phyloP scores from a whole-genome alignment of 1,139 yeast genomes.

The Eremothecium coryli region DNA sequence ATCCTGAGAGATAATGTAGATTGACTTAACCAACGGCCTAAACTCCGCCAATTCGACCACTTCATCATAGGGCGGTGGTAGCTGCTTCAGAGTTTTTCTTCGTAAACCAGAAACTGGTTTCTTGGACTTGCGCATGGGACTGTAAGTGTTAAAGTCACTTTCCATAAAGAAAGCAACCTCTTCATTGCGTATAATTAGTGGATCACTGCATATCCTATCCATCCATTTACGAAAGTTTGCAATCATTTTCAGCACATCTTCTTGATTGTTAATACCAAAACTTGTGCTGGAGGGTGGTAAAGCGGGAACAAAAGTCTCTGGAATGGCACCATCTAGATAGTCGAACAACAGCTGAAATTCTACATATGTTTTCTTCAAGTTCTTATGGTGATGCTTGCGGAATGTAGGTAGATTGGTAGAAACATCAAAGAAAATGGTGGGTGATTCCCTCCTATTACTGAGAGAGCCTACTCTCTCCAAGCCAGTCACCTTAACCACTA shows the following conservation, averaged over 20 bases:
- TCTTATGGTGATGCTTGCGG: slow-evolving; percentile 62
- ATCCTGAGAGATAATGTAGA: slow-evolving; percentile 55
- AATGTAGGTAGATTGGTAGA: slow-evolving; percentile 62
- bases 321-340: slow-evolving; percentile 68
- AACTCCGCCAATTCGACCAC: slow-evolving; percentile 70
- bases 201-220: slow-evolving; percentile 61
- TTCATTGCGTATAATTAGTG: slow-evolving; percentile 73
- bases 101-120: slow-evolving; percentile 68
- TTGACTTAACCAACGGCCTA: slow-evolving; percentile 73
- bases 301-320: slow-evolving; percentile 91
- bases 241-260: slow-evolving; percentile 54
- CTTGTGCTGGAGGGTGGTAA: slow-evolving; percentile 67
- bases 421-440: slow-evolving; percentile 32
- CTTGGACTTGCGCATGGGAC: slow-evolving; percentile 50
- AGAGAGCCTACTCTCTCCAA: slow-evolving; percentile 32
- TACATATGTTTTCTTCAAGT: slow-evolving; percentile 68
- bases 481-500: slow-evolving; percentile 29
- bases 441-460: slow-evolving; percentile 32
- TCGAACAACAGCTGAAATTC: slow-evolving; percentile 73
- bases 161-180: slow-evolving; percentile 85
- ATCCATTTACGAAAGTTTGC: slow-evolving; percentile 78
- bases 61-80: slow-evolving; percentile 87
- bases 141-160: slow-evolving; percentile 69
- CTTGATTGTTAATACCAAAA: slow-evolving; percentile 77
- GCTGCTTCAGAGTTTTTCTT: slow-evolving; percentile 82